phyloP scores from a whole-genome alignment of 169 alveolate species.

The Babesia ovis region DNA sequence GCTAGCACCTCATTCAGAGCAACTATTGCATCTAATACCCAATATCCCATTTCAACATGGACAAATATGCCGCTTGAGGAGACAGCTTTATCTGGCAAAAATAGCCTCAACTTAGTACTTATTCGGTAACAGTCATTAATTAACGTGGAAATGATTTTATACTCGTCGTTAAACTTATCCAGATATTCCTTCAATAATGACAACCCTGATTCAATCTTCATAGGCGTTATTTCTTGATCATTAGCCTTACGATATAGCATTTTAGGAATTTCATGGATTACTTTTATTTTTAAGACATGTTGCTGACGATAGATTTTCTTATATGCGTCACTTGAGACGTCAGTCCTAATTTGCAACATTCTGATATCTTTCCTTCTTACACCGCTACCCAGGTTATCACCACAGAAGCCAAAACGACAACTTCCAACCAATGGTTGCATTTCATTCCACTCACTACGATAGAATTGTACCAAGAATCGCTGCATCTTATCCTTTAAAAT shows the following conservation, averaged over 20 bases:
- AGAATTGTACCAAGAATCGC: neutral
- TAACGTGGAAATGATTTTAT: no score
- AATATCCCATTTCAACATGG: neutral
- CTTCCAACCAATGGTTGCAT: neutral
- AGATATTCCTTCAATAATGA: no score
- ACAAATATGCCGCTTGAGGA: neutral
- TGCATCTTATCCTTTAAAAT: neutral
- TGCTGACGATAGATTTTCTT: neutral
- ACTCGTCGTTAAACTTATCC: no score
- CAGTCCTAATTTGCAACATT: neutral
- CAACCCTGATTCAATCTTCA: no score
- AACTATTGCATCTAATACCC: neutral
- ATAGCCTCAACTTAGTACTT: no score
- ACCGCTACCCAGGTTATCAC: neutral
- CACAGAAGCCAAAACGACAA: neutral
- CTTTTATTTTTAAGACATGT: neutral
- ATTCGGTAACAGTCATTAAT: no score
- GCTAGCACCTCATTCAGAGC: neutral
- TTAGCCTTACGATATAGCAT: neutral
- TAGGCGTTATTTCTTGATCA: no score
- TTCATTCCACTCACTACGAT: neutral
- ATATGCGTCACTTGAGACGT: neutral
- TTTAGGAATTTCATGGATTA: neutral
- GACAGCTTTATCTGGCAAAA: no score
- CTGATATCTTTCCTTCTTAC: neutral